Evolutionary conservation across 1,139 yeast species (phyloP).

Genomic region (Blastobotrys illinoisensis): DNA sequence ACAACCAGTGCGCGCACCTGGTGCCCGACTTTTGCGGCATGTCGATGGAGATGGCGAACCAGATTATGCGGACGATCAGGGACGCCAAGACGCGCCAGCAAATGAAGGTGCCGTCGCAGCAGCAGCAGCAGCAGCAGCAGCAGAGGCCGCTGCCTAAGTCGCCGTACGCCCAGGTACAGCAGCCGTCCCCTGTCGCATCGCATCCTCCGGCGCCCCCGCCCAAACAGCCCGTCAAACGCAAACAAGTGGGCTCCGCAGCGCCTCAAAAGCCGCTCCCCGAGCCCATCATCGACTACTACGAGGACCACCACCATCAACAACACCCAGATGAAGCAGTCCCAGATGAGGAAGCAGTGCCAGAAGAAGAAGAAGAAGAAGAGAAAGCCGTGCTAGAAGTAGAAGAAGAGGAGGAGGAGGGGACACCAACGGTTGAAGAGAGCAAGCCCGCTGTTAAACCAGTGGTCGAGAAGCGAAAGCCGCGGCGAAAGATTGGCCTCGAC

Average conservation of each 20-base stretch:
- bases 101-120: neutral
- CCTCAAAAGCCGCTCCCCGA: conserved; percentile 19
- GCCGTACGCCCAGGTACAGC: conserved; percentile 6
- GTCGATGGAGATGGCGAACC: conserved; percentile 96
- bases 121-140: conserved; percentile 8
- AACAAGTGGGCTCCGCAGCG: conserved; percentile 30
- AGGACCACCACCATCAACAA: neutral
- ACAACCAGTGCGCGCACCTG: conserved; percentile 83
- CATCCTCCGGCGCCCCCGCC: conserved; percentile 22
- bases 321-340: conserved; percentile 1
- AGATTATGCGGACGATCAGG: conserved; percentile 77
- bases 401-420: neutral
- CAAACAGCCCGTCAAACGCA: conserved; percentile 30
- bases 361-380: too few relatives aligned
- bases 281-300: neutral
- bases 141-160: conserved; percentile 6
- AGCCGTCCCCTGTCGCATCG: conserved; percentile 11
- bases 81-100: conserved; percentile 55
- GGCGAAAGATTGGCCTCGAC: conserved; percentile 81
- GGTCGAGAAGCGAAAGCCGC: conserved; percentile 17
- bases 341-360: too few relatives aligned
- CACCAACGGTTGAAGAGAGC: neutral
- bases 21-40: conserved; percentile 98
- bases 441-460: too few relatives aligned
- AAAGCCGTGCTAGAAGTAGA: too few relatives aligned